A percentile compares a stretch with the other conserved stretches of the same genome.
These are phyloP conservation scores for Rhizophora apiculata DNA, from an alignment of 345 rosid genomes.

Conservation along the genomic window DNA sequence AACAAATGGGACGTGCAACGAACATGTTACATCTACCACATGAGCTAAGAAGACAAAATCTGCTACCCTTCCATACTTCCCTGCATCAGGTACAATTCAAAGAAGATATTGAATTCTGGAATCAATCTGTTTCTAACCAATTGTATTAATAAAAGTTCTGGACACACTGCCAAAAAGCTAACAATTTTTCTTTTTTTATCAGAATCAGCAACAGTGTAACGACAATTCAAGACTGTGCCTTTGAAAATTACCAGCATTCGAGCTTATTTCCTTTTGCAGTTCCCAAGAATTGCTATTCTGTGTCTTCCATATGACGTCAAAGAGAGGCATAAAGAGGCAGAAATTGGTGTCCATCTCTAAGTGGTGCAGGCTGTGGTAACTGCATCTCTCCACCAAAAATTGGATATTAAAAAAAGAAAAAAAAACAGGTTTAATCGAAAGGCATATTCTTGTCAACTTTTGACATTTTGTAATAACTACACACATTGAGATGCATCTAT, in stretches of 20 bases:
- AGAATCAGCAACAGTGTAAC: too few relatives aligned
- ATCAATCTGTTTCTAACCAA: too few relatives aligned
- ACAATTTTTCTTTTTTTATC: too few relatives aligned
- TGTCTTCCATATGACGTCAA: slow-evolving; percentile 74
- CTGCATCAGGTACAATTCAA: slow-evolving; percentile 26
- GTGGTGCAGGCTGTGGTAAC: slow-evolving; percentile 90
- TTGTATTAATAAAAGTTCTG: too few relatives aligned
- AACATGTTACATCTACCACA: slow-evolving; percentile 61
- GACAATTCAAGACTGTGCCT: not conserved
- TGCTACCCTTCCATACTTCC: slow-evolving; percentile 44
- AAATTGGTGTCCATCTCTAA: slow-evolving; percentile 69
- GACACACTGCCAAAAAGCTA: too few relatives aligned
- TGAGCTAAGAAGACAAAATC: slow-evolving; percentile 97
- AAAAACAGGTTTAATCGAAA: not conserved
- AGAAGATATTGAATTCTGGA: not conserved
- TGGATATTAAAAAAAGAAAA: not conserved
- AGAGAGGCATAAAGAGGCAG: slow-evolving; percentile 95
- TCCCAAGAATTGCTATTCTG: slow-evolving; percentile 72
- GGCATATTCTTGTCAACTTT: not conserved
- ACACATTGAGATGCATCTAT: too few relatives aligned
- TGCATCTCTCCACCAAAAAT: slow-evolving; percentile 23
- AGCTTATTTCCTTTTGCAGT: slow-evolving; percentile 46
- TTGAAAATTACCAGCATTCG: slow-evolving; percentile 44
- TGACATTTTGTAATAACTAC: too few relatives aligned
- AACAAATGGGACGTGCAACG: slow-evolving; percentile 68